Base-by-base conservation (phyloP, 2,329 filamentous ascomycete genomes). In the Dactylellina sp. region DNA sequence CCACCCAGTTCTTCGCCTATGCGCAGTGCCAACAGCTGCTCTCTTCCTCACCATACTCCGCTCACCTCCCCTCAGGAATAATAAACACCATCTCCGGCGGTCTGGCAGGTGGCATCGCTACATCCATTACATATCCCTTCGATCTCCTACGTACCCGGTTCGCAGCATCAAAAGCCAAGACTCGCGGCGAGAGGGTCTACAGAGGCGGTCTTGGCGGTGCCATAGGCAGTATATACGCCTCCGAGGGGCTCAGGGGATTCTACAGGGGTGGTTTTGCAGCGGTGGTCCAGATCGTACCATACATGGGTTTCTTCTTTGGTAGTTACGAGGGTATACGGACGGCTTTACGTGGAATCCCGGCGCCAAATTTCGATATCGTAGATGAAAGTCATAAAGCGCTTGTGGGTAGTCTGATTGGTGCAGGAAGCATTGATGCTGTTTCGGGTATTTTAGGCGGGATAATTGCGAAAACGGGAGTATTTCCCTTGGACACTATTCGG, bases 251-350 rank as follows among this genome's bases (percentile, higher is more conserved):
- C 0, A 81, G 81, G 2, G 95, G 95, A 0, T 98, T 96, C 83
- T 99, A 97, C 81, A 91, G 92, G 53, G 95, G 95, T 2, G 84
- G 96, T 35, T 86, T 86, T 0, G 93, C 94, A 1, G 92, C 90
- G 0, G 84, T 98, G 20, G 89, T 85, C 24, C 93, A 97, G 83
- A 95, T 98, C 53, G 88, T 97, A 7, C 95, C 95, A 1, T 96
- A 94, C 81, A 99, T 99, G 95, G 95, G 95, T 12, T 85, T 97
- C 1, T 98, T 99, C 83, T 99, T 99, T 82, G 87, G 91, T 35
- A 86, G 88, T 42, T 99, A 98, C 82, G 95, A 99, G 81, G 84
- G 86, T 37, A 63, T 76, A 5, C 74, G 74, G 16, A 35, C 57
- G 6, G 40, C 37, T n/a, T 24, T 74, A 20, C 32, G 24, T 2